phyloP scores from a whole-genome alignment of 2,329 filamentous ascomycete species.

The Boeremia lycopersici region DNA sequence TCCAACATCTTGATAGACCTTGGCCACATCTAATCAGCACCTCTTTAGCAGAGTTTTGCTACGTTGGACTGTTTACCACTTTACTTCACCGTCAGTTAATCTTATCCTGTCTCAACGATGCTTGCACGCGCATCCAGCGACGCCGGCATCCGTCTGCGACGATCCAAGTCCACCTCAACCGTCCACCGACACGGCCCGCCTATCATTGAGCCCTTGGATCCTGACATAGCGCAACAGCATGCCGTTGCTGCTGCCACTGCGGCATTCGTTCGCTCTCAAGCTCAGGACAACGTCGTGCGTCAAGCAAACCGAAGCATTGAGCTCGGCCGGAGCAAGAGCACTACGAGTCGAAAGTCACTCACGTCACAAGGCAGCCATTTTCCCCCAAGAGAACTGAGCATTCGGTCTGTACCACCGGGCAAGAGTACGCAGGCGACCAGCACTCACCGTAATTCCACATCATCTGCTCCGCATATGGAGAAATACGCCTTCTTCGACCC shows the following conservation, averaged over 20 bases:
- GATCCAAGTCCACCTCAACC: slow-evolving; percentile 45
- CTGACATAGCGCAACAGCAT: slow-evolving; percentile 41
- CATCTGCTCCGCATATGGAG: slow-evolving; percentile 21
- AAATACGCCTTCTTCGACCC: slow-evolving; percentile 30
- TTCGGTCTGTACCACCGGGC: slow-evolving; percentile 31
- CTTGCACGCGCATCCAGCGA: slow-evolving; percentile 46
- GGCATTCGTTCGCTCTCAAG: slow-evolving; percentile 44
- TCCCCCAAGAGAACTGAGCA: slow-evolving; percentile 40
- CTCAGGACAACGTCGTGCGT: slow-evolving; percentile 22
- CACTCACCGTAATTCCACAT: slow-evolving; percentile 18
- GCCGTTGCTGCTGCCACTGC: slow-evolving; percentile 47
- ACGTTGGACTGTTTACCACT: slow-evolving; percentile 27
- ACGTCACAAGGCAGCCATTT: slow-evolving; percentile 46
- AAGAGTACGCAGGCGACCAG: slow-evolving; percentile 16
- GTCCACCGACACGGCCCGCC: slow-evolving; percentile 31
- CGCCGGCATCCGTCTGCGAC: slow-evolving; percentile 44
- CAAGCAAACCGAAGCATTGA: slow-evolving; percentile 26
- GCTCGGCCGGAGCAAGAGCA: slow-evolving; percentile 40
- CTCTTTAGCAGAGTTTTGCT: slow-evolving; percentile 30
- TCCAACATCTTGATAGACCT: slow-evolving; percentile 7
- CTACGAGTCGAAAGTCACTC: slow-evolving; percentile 41
- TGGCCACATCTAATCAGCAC: slow-evolving; percentile 26
- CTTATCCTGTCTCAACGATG: slow-evolving; percentile 28
- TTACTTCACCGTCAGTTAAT: slow-evolving; percentile 20
- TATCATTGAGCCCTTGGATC: slow-evolving; percentile 30